A percentile compares a stretch with the other conserved stretches of the same genome.
Conservation (phyloP, 169 alveolate genomes). For the Babesia bovis region DNA sequence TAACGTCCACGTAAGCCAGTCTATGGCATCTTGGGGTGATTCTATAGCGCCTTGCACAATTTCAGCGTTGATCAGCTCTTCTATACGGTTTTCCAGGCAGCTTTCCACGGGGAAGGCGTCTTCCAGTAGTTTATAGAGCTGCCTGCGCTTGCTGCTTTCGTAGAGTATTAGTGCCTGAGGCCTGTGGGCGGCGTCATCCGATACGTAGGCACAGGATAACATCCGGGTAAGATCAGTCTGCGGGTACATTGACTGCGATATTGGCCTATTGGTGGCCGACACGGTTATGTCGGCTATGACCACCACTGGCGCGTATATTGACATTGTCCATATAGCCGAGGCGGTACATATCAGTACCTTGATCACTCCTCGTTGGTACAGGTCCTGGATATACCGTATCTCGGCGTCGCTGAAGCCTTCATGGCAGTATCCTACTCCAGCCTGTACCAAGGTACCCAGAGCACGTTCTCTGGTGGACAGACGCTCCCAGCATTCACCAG, state of each 20-base stretch:
- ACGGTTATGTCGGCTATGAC: conserved; percentile 84
- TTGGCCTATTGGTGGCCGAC: conserved; percentile 69
- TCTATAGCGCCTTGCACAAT: conserved; percentile 94
- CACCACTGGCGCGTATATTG: conserved; percentile 73
- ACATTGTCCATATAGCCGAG: conserved; percentile 90
- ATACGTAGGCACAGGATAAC: conserved; percentile 85
- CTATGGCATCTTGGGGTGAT: conserved; percentile 95
- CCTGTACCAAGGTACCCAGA: conserved; percentile 9
- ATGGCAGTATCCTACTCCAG: conserved; percentile 48
- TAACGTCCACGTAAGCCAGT: conserved; percentile 99
- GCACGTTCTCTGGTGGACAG: conserved; percentile 33
- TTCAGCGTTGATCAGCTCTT: conserved; percentile 96
- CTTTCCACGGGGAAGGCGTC: conserved; percentile 99
- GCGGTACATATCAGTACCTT: conserved; percentile 88
- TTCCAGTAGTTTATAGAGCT: conserved; percentile 92
- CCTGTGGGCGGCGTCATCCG: conserved; percentile 60
- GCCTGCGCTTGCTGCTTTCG: conserved; percentile 86
- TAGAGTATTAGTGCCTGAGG: conserved; percentile 81
- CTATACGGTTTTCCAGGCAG: conserved; percentile 89
- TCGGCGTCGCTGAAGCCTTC: conserved; percentile 83
- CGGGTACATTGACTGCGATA: conserved; percentile 92
- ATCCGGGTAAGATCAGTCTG: conserved; percentile 93
- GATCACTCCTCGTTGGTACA: conserved; percentile 79
- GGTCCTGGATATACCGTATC: conserved; percentile 80
- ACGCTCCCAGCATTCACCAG: not conserved